Conservation (phyloP, 768 basidiomycete species). For the Pholiota molesta region DNA sequence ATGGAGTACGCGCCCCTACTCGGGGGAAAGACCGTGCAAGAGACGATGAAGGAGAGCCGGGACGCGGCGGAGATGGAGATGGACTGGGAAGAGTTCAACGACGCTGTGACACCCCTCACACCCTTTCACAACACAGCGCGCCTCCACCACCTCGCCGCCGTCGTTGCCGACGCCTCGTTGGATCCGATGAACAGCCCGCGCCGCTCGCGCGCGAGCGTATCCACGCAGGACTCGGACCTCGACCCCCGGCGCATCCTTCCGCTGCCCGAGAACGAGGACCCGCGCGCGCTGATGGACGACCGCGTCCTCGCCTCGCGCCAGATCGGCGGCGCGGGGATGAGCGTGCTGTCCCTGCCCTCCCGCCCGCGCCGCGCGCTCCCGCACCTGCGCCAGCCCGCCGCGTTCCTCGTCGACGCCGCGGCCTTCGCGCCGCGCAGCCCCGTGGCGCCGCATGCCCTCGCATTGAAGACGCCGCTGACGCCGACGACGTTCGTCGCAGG, state of each 20-base stretch:
- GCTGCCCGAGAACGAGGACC: constrained; percentile 33
- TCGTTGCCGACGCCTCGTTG: neutral
- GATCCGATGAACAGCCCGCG: constrained; percentile 5
- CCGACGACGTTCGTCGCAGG: neutral
- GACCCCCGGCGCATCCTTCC: constrained; percentile 50
- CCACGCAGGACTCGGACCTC: constrained; percentile 57
- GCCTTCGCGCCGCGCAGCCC: constrained; percentile 34
- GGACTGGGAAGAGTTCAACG: constrained; percentile 28
- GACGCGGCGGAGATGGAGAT: constrained; percentile 14
- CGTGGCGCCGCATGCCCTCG: neutral
- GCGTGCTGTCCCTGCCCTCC: constrained; percentile 40
- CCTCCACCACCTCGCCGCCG: neutral
- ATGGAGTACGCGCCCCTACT: constrained; percentile 70
- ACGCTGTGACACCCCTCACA: constrained; percentile 13
- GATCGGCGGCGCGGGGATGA: constrained; percentile 40
- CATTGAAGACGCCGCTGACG: neutral
- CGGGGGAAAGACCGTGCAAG: constrained; percentile 35
- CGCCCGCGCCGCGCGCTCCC: constrained; percentile 33
- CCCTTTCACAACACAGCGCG: neutral
- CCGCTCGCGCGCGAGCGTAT: constrained; percentile 45
- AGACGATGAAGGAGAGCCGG: constrained; percentile 19
- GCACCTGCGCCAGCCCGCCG: constrained; percentile 36
- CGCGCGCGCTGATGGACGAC: constrained; percentile 27
- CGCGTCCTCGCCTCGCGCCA: constrained; percentile 33
- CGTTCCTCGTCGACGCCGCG: constrained; percentile 37